phyloP scores from a whole-genome alignment of 768 basidiomycete species.

The Astraeus odoratus region DNA sequence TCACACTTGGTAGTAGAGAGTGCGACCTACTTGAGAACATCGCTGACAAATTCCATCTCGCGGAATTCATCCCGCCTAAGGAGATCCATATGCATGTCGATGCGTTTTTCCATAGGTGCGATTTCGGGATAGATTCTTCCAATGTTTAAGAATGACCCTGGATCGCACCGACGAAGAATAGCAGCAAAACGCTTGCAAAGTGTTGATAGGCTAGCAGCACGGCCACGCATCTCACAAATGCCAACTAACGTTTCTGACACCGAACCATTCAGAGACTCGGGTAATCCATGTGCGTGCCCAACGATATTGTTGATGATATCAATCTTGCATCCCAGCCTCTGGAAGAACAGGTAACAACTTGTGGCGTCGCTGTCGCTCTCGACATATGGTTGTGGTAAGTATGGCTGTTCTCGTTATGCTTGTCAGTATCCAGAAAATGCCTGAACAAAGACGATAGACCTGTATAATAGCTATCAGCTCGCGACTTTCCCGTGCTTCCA shows the following conservation, averaged over 20 bases:
- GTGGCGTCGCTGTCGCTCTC: constrained; percentile 88
- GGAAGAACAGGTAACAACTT: constrained; percentile 88
- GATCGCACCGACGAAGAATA: constrained; percentile 71
- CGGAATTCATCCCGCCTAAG: constrained; percentile 85
- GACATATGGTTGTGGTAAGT: constrained; percentile 84
- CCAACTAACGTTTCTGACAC: constrained; percentile 88
- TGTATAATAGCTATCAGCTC: constrained; percentile 82
- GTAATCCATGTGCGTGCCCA: constrained; percentile 75
- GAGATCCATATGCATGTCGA: constrained; percentile 87
- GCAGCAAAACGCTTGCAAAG: constrained; percentile 88
- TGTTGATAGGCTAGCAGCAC: constrained; percentile 71
- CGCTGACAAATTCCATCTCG: constrained; percentile 89
- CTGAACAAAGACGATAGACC: constrained; percentile 31
- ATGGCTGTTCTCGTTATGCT: constrained; percentile 47
- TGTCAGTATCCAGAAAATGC: constrained; percentile 2
- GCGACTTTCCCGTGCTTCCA: constrained; percentile 77
- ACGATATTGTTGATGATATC: constrained; percentile 81
- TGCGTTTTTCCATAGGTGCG: constrained; percentile 79
- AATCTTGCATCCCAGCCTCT: constrained; percentile 77
- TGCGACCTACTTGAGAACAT: constrained; percentile 69
- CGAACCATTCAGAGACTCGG: constrained; percentile 74
- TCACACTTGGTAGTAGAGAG: neutral
- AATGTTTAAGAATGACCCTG: constrained; percentile 78
- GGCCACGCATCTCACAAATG: constrained; percentile 83
- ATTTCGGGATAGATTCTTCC: constrained; percentile 83